A percentile compares a stretch with the other conserved stretches of the same genome.
phyloP scores from a whole-genome alignment of 2,329 filamentous ascomycete species.

The Leptographium galeiforme region DNA sequence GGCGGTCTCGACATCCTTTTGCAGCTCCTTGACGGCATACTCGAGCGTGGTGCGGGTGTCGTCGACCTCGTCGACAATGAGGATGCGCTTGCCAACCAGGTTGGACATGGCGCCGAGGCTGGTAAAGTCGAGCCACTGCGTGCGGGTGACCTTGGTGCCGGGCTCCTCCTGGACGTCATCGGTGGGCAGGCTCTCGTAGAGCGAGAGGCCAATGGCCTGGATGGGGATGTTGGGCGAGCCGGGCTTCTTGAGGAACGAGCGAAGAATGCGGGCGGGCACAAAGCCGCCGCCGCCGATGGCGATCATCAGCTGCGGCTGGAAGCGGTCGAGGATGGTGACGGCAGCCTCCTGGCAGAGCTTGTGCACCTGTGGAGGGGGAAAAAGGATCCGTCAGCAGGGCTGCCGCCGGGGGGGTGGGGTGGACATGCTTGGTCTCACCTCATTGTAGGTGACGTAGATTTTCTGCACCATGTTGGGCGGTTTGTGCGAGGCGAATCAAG shows the following conservation, averaged over 20 bases:
- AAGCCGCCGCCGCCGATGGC: conserved; percentile 97
- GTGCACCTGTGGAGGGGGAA: conserved; percentile 61
- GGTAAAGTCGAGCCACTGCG: conserved; percentile 92
- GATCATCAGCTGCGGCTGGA: conserved; percentile 93
- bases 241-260: conserved; percentile 88
- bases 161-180: conserved; percentile 53
- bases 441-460: conserved; percentile 82
- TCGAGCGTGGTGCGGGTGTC: conserved; percentile 90
- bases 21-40: conserved; percentile 81
- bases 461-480: conserved; percentile 61
- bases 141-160: conserved; percentile 90
- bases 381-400: conserved; percentile 4
- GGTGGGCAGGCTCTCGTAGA: conserved; percentile 72
- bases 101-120: conserved; percentile 74
- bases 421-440: conserved; percentile 41
- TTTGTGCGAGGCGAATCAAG: background rate
- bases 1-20: conserved; percentile 85
- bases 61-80: conserved; percentile 93
- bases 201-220: conserved; percentile 93
- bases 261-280: conserved; percentile 89
- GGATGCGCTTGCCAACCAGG: conserved; percentile 77
- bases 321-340: conserved; percentile 64
- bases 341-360: conserved; percentile 89
- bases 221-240: conserved; percentile 92
- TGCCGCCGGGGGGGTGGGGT: background rate